A percentile compares a stretch with the other conserved stretches of the same genome.
Conservation (phyloP, 2,329 filamentous ascomycete genomes). For the Colletotrichum musae region DNA sequence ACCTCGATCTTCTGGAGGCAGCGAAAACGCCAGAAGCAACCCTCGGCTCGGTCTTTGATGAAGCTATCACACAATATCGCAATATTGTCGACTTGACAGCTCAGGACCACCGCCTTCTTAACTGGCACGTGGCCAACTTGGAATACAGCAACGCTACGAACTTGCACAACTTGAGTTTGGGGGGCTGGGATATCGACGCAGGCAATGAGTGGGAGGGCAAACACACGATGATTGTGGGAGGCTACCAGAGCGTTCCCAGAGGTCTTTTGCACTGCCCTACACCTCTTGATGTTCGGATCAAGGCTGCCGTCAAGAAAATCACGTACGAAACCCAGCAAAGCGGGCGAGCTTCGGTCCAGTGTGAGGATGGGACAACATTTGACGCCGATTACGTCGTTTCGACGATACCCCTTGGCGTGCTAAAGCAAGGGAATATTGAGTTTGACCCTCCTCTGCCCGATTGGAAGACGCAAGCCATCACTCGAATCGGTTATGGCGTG, state of each 20-base stretch:
- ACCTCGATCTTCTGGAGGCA: slow-evolving; percentile 79
- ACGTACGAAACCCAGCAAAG: slow-evolving; percentile 68
- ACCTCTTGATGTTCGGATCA: slow-evolving; percentile 82
- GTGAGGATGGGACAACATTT: slow-evolving; percentile 81
- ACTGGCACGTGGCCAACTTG: slow-evolving; percentile 98
- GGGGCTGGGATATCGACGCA: slow-evolving; percentile 96
- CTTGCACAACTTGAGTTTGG: slow-evolving; percentile 87
- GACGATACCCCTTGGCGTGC: slow-evolving; percentile 89
- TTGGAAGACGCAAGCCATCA: slow-evolving; percentile 87
- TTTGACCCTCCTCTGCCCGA: slow-evolving; percentile 92
- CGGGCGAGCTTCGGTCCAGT: slow-evolving; percentile 67
- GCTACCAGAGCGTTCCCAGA: slow-evolving; percentile 93
- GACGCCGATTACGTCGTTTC: slow-evolving; percentile 93
- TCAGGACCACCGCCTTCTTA: slow-evolving; percentile 90
- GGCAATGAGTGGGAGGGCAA: slow-evolving; percentile 98
- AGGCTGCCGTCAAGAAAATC: slow-evolving; percentile 80
- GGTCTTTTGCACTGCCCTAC: slow-evolving; percentile 85
- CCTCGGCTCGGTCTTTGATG: slow-evolving; percentile 91
- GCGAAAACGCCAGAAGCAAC: slow-evolving; percentile 78
- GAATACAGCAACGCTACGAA: slow-evolving; percentile 98
- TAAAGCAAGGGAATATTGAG: slow-evolving; percentile 85
- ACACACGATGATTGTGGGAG: slow-evolving; percentile 93
- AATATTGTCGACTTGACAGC: slow-evolving; percentile 85
- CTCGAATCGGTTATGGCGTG: slow-evolving; percentile 90
- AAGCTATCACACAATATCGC: slow-evolving; percentile 91